Percentiles rank a stretch among this genome's conserved stretches.
Conservation (phyloP, 1,139 yeast genomes). For the Hyphopichia khmerensis region DNA sequence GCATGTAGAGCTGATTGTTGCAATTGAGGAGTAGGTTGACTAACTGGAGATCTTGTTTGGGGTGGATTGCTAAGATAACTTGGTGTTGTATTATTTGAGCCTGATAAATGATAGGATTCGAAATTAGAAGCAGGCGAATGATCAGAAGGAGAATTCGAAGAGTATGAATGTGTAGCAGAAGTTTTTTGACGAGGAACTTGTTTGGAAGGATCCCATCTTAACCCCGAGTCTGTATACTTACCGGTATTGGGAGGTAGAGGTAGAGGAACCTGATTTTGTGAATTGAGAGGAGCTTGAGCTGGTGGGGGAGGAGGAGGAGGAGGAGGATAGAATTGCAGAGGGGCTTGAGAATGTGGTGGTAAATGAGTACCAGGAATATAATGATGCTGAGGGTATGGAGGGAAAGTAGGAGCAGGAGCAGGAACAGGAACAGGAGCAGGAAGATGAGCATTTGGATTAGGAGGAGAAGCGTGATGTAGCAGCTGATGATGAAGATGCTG, state of each 20-base stretch:
- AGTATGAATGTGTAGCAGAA: background rate
- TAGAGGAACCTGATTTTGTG: too few relatives aligned
- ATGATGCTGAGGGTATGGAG: background rate
- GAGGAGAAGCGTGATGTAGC: too few relatives aligned
- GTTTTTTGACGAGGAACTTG: background rate
- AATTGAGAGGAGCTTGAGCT: too few relatives aligned
- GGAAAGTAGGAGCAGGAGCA: background rate
- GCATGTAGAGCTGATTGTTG: background rate
- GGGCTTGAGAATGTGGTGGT: too few relatives aligned
- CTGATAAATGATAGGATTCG: background rate
- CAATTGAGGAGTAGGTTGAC: background rate
- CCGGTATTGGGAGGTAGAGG: too few relatives aligned
- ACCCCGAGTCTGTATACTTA: too few relatives aligned
- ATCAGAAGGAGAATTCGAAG: background rate
- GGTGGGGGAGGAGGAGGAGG: too few relatives aligned
- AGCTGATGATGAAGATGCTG: background rate
- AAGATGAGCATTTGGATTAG: too few relatives aligned
- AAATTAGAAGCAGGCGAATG: background rate
- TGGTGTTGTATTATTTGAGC: background rate
- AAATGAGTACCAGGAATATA: conserved; percentile 3
- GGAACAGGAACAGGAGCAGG: too few relatives aligned
- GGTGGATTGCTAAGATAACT: background rate
- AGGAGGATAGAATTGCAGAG: too few relatives aligned
- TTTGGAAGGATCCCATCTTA: background rate
- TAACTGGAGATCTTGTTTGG: background rate